Conservation (phyloP, 345 rosid species). For the Populus deltoides region DNA sequence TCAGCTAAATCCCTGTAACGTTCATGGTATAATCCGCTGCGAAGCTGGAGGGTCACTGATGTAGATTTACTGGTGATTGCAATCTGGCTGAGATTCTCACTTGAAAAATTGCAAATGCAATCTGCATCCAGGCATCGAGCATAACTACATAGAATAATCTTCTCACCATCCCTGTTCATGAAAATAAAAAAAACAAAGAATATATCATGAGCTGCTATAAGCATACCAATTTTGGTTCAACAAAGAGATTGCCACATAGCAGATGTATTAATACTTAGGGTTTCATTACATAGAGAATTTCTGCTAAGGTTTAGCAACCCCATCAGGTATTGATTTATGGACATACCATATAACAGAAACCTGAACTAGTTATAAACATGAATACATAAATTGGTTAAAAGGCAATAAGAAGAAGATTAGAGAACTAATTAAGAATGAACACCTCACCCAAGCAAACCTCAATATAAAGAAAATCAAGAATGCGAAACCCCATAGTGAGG, state of each 20-base stretch:
- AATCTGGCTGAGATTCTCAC: constrained; percentile 9
- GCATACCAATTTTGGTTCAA: background rate
- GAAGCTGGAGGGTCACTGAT: constrained; percentile 51
- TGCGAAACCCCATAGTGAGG: too few relatives aligned
- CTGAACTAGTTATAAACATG: too few relatives aligned
- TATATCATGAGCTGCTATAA: constrained; percentile 2
- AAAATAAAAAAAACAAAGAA: constrained; percentile 3
- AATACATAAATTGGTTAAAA: too few relatives aligned
- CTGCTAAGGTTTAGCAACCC: background rate
- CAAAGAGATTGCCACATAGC: background rate
- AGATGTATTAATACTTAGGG: background rate
- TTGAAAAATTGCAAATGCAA: constrained; percentile 57
- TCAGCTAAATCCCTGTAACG: constrained; percentile 53
- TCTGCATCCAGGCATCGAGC: constrained; percentile 51
- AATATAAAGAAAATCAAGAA: too few relatives aligned
- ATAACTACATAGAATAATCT: constrained; percentile 40
- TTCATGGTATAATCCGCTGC: constrained; percentile 76
- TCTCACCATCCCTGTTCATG: constrained; percentile 62
- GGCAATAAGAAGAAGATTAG: too few relatives aligned
- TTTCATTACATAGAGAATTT: too few relatives aligned
- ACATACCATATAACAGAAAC: too few relatives aligned
- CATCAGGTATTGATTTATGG: background rate
- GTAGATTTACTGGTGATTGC: constrained; percentile 25
- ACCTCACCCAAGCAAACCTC: too few relatives aligned
- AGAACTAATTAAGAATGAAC: too few relatives aligned